phyloP scores from a whole-genome alignment of 164 flowering plant species.

The Berberis thunbergii region DNA sequence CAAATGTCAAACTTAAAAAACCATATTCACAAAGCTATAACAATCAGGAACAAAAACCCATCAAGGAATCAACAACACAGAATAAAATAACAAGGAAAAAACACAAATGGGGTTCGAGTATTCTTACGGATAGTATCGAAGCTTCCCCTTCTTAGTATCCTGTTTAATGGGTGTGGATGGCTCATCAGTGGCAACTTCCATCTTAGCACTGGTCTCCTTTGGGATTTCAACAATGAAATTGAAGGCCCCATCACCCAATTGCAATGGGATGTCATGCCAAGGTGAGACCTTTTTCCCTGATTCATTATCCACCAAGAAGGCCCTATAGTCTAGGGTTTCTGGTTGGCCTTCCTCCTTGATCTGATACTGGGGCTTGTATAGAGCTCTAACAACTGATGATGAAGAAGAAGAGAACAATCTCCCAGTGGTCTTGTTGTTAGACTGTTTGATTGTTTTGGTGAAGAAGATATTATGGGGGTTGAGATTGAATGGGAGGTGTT shows the following conservation, averaged over 20 bases:
- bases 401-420: slow-evolving; percentile 30
- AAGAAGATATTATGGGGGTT: background rate
- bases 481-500: background rate
- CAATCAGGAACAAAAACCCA: background rate
- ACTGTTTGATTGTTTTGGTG: background rate
- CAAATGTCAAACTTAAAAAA: too few relatives aligned
- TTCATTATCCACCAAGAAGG: slow-evolving; percentile 49
- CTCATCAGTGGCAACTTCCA: slow-evolving; percentile 98
- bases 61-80: background rate
- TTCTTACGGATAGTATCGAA: slow-evolving; percentile 85
- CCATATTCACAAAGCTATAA: too few relatives aligned
- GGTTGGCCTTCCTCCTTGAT: slow-evolving; percentile 75
- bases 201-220: slow-evolving; percentile 93
- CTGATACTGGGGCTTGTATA: slow-evolving; percentile 52
- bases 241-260: slow-evolving; percentile 71
- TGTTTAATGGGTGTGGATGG: slow-evolving; percentile 88
- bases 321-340: slow-evolving; percentile 77
- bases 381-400: slow-evolving; percentile 17
- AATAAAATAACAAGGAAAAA: background rate
- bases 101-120: background rate
- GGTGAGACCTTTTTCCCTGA: slow-evolving; percentile 89
- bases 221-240: slow-evolving; percentile 94
- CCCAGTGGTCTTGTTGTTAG: background rate
- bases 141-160: slow-evolving; percentile 93
- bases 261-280: slow-evolving; percentile 96